Evolutionary conservation across 2,329 filamentous ascomycete species (phyloP), one percentile per base, ranked within the genome.

Genomic region (Boeremia lycopersici): DNA sequence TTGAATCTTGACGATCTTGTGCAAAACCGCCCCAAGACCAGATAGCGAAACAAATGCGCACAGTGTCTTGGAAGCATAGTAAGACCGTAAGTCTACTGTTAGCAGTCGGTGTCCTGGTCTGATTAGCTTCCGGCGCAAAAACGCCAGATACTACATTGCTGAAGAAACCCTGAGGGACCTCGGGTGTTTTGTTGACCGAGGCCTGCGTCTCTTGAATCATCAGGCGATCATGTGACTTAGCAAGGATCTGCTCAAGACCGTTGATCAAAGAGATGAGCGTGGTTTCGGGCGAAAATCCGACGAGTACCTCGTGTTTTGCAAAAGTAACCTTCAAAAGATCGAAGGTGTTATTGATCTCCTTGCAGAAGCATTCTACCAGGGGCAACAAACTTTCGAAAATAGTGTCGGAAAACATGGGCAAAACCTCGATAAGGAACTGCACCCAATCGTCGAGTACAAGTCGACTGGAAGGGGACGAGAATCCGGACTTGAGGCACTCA

Each of bases 31-130:
- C 91, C 93, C 95, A 99, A 0, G 90, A 90, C 95, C 96, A 99
- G 47, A 99, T 96, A 11, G 82, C 86, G 71, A 96, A 96, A 74
- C 93, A 96, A 44, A 96, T 90, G 23, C 91, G 86, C 54, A 98
- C 91, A 1, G 93, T 91, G 72, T 99, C 96, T 74, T 98, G 93
- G 71, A 99, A 96, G 10, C 93, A 96, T n/a, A 99, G 81, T 38
- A 97, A 82, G 17, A 99, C 93, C 0, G 95, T 98, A 19, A 99
- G 81, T 40, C 93, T 86, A 65, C 95, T 93, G 68, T 98, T 99
- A 8, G 93, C 92, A n/a, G 90, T 92, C 7, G 88, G 86, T 55
- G 88, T 91, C 43, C 92, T 87, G n/a, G 86, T 83, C 57, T 93
- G 89, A 2, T 84, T 86, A 0, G 85, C 81, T 55, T 97, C 92